Conservation (phyloP, 331 rosid species). For the Erythrophleum ivorense region DNA sequence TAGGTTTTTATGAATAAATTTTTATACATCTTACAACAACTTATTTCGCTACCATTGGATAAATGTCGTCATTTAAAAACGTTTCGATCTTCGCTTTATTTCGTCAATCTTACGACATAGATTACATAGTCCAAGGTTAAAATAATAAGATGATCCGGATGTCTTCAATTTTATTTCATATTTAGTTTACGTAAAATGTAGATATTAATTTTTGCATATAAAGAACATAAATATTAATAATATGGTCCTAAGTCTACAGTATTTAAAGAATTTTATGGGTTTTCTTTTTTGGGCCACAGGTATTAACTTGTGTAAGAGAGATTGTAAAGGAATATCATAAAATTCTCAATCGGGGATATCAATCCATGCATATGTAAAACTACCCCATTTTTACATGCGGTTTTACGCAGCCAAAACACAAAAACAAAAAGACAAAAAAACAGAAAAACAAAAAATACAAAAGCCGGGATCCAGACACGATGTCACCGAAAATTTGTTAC, state of each 20-base stretch:
- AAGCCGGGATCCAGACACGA: not conserved
- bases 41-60: too few relatives aligned
- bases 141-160: too few relatives aligned
- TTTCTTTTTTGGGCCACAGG: not conserved
- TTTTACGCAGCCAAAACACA: not conserved
- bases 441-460: not conserved
- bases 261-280: too few relatives aligned
- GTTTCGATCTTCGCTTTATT: too few relatives aligned
- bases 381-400: not conserved
- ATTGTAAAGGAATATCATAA: not conserved
- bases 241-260: not conserved
- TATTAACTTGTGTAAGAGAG: not conserved
- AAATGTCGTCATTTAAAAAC: too few relatives aligned
- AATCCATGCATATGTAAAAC: not conserved
- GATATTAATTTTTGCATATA: not conserved
- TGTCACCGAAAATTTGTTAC: slow-evolving; percentile 32
- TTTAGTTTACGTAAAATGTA: too few relatives aligned
- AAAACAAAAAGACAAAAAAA: too few relatives aligned
- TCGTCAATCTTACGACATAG: too few relatives aligned
- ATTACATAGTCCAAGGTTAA: too few relatives aligned
- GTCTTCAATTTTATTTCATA: too few relatives aligned
- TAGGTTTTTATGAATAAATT: too few relatives aligned
- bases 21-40: too few relatives aligned
- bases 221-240: not conserved
- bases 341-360: not conserved